Percentiles rank a stretch among this genome's conserved stretches.
Conservation (phyloP, 164 flowering plant genomes). For the Taxillus chinensis region DNA sequence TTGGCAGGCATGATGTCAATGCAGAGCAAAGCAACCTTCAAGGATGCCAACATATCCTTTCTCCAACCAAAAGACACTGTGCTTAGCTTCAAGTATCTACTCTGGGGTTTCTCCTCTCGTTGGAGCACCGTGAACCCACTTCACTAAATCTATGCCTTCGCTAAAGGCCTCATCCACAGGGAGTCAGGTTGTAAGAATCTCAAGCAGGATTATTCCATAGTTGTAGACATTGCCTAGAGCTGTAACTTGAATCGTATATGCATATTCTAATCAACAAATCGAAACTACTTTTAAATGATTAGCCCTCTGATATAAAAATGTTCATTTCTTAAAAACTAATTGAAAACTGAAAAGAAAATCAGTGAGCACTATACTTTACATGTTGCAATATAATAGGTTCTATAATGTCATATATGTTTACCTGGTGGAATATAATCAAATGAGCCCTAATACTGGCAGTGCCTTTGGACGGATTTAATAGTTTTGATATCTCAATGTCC, state of each 20-base stretch:
- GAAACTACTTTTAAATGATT: too few relatives aligned
- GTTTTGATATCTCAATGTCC: constrained; percentile 93
- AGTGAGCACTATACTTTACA: too few relatives aligned
- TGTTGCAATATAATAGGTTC: too few relatives aligned
- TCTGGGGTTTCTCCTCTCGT: constrained; percentile 85
- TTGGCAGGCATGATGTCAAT: constrained; percentile 84
- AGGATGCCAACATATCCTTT: constrained; percentile 84
- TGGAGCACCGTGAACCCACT: constrained; percentile 93
- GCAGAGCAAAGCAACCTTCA: constrained; percentile 83
- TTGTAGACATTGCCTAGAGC: constrained; percentile 98
- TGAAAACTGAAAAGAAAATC: too few relatives aligned
- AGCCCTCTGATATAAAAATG: too few relatives aligned
- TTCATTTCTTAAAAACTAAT: too few relatives aligned
- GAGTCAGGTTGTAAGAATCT: constrained; percentile 76
- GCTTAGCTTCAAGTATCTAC: constrained; percentile 89
- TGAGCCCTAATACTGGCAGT: constrained; percentile 98
- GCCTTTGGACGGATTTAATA: constrained; percentile 92
- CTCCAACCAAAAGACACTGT: constrained; percentile 92
- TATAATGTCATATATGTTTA: too few relatives aligned
- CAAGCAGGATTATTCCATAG: constrained; percentile 86
- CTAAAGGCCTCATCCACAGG: constrained; percentile 93
- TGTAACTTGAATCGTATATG: constrained; percentile 98
- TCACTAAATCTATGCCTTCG: constrained; percentile 95
- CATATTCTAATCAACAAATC: constrained; percentile 58
- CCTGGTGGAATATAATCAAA: constrained; percentile 99